Evolutionary conservation across 768 basidiomycete genomes (phyloP), one percentile per base, ranked within the genome.

Genomic region (Pleurotus ostreatus): DNA sequence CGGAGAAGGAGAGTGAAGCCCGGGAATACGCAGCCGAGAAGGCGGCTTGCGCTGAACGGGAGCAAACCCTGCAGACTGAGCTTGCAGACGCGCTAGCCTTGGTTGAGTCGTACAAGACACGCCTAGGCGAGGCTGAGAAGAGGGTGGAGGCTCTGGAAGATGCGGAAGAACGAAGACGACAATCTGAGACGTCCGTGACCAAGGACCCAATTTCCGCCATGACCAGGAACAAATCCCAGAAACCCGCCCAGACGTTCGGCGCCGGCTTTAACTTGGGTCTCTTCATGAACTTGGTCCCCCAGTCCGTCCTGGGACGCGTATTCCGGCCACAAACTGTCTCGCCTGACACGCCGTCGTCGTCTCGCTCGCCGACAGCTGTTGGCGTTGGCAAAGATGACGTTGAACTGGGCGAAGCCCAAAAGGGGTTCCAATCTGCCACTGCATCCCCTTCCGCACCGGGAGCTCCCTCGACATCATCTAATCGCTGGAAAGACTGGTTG

Each of bases 51-150:
- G n/a, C 9, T n/a, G 26, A 18, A 25, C 13, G 52, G 37, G 51
- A 25, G 2, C 40, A 48, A 48, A 56, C 53, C 44, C 25, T 59
- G 53, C 16, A 55, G 46, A 37, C 25, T 40, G 60, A 63, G 39
- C 38, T 57, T 25, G 46, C 46, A n/a, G 59, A 52, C 22, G 52
- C 60, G 26, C 13, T 58, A 4, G 40, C 20, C 20, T 11, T 60
- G 47, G 54, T 65, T 38, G 62, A 63, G 43, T 55, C 45, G 40
- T 66, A 65, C 54, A 57, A 49, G 16, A 38, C n/a, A 30, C 16
- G 63, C 25, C 46, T 66, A 16, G 63, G 62, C 49, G 63, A 65
- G 51, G 61, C 62, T 9, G 65, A 66, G 58, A 51, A 57, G 56
- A 44, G 46, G 49, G 62, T 66, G 12, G 62, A 49, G 38, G 59